phyloP scores from a whole-genome alignment of 2,329 filamentous ascomycete genomes.

The Knufia fluminis region DNA sequence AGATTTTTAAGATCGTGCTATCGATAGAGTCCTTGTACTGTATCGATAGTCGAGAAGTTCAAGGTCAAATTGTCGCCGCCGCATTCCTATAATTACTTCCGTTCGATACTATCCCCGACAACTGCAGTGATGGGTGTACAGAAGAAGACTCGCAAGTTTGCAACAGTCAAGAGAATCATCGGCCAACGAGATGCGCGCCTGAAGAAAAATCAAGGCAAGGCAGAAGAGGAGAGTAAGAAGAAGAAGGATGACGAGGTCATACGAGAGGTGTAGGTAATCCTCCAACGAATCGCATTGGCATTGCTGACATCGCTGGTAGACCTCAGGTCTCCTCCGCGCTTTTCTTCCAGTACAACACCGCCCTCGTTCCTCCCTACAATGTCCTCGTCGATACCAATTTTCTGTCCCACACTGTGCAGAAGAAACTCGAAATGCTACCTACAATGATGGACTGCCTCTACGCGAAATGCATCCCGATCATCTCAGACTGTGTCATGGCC shows the following conservation, averaged over 20 bases:
- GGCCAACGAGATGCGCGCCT: conserved; percentile 70
- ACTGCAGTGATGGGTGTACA: conserved; percentile 63
- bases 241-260: conserved; percentile 56
- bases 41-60: too few species aligned
- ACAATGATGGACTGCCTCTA: conserved; percentile 91
- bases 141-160: conserved; percentile 91
- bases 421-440: conserved; percentile 78
- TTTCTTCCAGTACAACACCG: conserved; percentile 84
- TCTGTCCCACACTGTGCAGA: conserved; percentile 78
- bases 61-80: too few species aligned
- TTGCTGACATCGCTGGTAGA: conserved; percentile 29
- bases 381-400: conserved; percentile 86
- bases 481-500: conserved; percentile 73
- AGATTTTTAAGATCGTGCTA: neutral
- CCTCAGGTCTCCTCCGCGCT: conserved; percentile 73
- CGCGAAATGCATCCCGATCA: conserved; percentile 80
- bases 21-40: neutral
- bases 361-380: conserved; percentile 72
- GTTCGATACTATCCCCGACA: too few species aligned
- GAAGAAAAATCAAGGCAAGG: conserved; percentile 67
- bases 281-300: neutral
- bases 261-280: conserved; percentile 54
- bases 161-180: conserved; percentile 69
- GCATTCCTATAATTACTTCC: too few species aligned
- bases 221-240: conserved; percentile 45